These are phyloP conservation scores for Aspergillus melleus DNA, from an alignment of 2,329 filamentous ascomycete genomes.

Conservation along the genomic window DNA sequence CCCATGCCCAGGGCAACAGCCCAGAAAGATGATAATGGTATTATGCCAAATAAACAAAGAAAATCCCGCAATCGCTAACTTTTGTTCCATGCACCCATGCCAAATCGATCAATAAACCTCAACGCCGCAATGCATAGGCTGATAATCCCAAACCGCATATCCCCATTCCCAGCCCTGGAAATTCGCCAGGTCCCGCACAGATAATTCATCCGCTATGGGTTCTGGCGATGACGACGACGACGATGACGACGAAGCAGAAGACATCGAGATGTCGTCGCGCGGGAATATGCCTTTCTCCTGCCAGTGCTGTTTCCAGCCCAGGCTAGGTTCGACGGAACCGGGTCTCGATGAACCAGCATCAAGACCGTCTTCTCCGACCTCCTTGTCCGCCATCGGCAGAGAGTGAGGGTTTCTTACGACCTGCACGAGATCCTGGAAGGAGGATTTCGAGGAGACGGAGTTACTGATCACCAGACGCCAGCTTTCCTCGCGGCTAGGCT, in stretches of 20 bases:
- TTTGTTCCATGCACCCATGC: neutral
- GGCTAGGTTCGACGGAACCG: constrained; percentile 9
- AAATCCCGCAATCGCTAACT: neutral
- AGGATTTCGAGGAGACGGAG: constrained; percentile 15
- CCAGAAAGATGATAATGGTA: neutral
- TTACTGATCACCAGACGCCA: constrained; percentile 14
- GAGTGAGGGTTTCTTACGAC: constrained; percentile 8
- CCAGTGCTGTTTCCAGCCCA: constrained; percentile 16
- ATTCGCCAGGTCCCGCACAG: constrained; percentile 1
- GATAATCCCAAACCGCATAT: constrained; percentile 53
- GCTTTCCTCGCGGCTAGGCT: constrained; percentile 7
- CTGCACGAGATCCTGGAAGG: constrained; percentile 14
- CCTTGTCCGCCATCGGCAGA: constrained; percentile 8
- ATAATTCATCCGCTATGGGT: constrained; percentile 3
- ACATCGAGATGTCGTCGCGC: neutral
- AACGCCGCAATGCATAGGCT: neutral
- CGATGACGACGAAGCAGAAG: neutral
- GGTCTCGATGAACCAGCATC: constrained; percentile 6
- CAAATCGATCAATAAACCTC: neutral
- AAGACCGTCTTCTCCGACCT: neutral
- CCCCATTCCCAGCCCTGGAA: constrained; percentile 14
- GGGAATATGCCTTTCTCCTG: neutral
- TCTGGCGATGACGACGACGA: neutral
- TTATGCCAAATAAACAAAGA: neutral
- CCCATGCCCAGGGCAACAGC: neutral